Evolutionary conservation across 2,329 filamentous ascomycete genomes (phyloP).

Genomic region (Zasmidium citrigriseum): DNA sequence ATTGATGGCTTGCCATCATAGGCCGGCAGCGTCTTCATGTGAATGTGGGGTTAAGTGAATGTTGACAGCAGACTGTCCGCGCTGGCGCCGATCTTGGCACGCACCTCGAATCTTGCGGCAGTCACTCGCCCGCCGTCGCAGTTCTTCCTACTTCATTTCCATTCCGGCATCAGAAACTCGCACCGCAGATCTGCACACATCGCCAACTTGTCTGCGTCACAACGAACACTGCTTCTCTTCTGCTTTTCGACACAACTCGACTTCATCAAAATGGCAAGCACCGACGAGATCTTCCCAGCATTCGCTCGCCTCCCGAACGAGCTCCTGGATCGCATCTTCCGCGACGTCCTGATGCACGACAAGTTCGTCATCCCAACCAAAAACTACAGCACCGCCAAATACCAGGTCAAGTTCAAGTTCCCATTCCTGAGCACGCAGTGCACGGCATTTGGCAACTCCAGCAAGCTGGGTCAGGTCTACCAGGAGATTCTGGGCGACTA

Average conservation of each 20-base stretch:
- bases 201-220: no score
- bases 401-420: neutral
- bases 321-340: slow-evolving; percentile 1
- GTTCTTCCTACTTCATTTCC: neutral
- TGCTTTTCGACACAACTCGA: no score
- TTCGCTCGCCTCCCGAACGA: slow-evolving; percentile 3
- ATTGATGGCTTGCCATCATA: no score
- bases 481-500: neutral
- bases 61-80: neutral
- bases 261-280: no score
- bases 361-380: neutral
- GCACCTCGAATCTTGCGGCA: neutral
- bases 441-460: neutral
- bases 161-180: no score
- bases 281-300: no score
- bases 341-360: neutral
- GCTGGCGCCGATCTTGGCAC: neutral
- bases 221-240: no score
- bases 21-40: no score
- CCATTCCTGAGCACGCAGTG: neutral
- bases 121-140: neutral
- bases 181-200: no score
- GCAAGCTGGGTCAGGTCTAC: neutral
- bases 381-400: neutral
- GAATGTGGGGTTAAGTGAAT: no score